These are phyloP conservation scores for Ustulina deusta DNA, from an alignment of 2,329 filamentous ascomycete species.

Conservation along the genomic window DNA sequence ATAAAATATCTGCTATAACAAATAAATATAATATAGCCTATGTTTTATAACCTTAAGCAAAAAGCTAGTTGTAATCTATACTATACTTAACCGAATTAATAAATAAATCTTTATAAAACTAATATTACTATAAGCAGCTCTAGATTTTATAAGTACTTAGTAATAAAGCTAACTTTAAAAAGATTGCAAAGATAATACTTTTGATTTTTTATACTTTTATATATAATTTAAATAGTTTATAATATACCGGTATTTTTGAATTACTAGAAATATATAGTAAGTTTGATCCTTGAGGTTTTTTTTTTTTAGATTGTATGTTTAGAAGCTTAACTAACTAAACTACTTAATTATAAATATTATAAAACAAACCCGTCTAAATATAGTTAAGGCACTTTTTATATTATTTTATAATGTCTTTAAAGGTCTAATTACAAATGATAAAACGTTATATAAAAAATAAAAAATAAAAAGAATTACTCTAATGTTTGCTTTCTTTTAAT, in stretches of 20 bases:
- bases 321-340: constrained; percentile 27
- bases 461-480: neutral
- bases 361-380: constrained; percentile 29
- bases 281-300: constrained; percentile 16
- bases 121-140: constrained; percentile 37
- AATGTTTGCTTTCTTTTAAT: constrained; percentile 28
- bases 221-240: constrained; percentile 22
- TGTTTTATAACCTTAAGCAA: constrained; percentile 41
- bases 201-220: constrained; percentile 22
- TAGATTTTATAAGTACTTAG: constrained; percentile 43
- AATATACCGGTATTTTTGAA: constrained; percentile 19
- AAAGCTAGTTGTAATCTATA: constrained; percentile 34
- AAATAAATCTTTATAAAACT: neutral
- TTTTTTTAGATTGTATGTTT: neutral
- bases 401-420: constrained; percentile 29
- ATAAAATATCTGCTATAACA: constrained; percentile 40
- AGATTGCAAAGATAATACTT: constrained; percentile 34
- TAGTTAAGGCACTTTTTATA: constrained; percentile 33
- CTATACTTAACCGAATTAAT: constrained; percentile 31
- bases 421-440: constrained; percentile 29
- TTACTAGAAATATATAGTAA: constrained; percentile 42
- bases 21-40: constrained; percentile 43
- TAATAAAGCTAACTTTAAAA: constrained; percentile 34
- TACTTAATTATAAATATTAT: constrained; percentile 33
- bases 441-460: too few species aligned